These are phyloP conservation scores for Quercus cerris DNA, from an alignment of 306 rosid species.

Conservation along the genomic window DNA sequence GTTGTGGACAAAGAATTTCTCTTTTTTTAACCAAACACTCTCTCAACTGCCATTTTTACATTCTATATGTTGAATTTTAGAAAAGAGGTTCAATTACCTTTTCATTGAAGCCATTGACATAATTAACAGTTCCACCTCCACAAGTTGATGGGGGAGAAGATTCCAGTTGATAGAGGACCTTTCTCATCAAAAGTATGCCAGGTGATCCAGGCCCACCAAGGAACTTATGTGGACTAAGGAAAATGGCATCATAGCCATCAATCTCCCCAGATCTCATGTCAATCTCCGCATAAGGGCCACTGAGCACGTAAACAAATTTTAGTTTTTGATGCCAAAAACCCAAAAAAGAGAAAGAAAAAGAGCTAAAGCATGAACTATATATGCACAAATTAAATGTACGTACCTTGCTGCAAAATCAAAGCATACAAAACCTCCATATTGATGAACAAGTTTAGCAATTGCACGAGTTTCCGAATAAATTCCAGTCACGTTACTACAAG, in stretches of 20 bases:
- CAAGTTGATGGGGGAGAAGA: slow-evolving; percentile 77
- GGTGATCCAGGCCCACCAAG: slow-evolving; percentile 83
- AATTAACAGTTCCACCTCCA: slow-evolving; percentile 80
- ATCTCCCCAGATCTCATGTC: slow-evolving; percentile 48
- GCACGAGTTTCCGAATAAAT: slow-evolving; percentile 56
- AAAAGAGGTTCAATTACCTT: slow-evolving; percentile 32
- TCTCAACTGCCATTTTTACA: too few relatives aligned
- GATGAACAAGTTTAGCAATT: slow-evolving; percentile 70
- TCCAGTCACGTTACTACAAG: slow-evolving; percentile 90
- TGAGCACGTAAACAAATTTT: background rate
- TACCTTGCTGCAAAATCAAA: slow-evolving; percentile 92
- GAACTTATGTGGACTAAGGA: slow-evolving; percentile 79
- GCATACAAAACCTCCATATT: slow-evolving; percentile 60
- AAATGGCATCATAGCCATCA: slow-evolving; percentile 70
- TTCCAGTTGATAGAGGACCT: slow-evolving; percentile 41
- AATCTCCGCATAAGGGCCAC: slow-evolving; percentile 75
- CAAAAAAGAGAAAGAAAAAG: too few relatives aligned
- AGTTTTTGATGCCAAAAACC: background rate
- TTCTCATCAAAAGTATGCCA: slow-evolving; percentile 63
- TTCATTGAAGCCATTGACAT: slow-evolving; percentile 70
- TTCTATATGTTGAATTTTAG: too few relatives aligned
- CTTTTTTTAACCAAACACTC: too few relatives aligned
- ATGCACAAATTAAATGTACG: background rate
- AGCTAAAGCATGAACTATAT: too few relatives aligned
- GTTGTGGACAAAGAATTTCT: fast-evolving